Percentiles rank a stretch among this genome's conserved stretches.
Evolutionary conservation across 768 basidiomycete species (phyloP).

Genomic region (Leccinum subgranulosum): DNA sequence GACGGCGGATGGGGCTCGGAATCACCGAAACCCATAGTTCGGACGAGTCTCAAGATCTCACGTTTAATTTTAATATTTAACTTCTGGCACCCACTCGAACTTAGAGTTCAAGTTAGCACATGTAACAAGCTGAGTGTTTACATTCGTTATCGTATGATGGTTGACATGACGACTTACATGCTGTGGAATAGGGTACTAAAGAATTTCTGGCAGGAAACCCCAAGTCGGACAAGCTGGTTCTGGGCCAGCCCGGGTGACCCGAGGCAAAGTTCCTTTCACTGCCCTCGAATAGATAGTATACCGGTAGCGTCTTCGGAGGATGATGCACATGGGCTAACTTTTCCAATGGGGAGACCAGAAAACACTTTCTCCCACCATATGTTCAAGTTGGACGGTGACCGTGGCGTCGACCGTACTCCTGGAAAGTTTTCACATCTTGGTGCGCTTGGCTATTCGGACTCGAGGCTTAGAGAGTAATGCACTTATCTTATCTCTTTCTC

Average conservation of each 20-base stretch:
- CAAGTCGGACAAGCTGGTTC: not conserved
- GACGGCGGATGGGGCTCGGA: not conserved
- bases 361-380: not conserved
- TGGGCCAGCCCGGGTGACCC: not conserved
- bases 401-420: not conserved
- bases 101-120: too few relatives aligned
- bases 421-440: not conserved
- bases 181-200: not conserved
- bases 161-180: not conserved
- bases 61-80: not conserved
- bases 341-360: not conserved
- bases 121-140: not conserved
- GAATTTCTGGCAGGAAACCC: not conserved
- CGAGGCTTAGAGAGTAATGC: not conserved
- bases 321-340: not conserved
- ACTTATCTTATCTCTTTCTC: conserved; percentile 11
- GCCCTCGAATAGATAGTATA: not conserved
- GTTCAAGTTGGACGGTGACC: not conserved
- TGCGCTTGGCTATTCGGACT: not conserved
- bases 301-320: not conserved
- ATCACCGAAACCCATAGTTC: not conserved
- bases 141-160: not conserved
- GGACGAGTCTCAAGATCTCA: not conserved
- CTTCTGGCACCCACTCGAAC: not conserved
- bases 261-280: not conserved